These are phyloP conservation scores for Pseudocercospora vitis DNA, from an alignment of 2,329 filamentous ascomycete genomes.

Conservation along the genomic window DNA sequence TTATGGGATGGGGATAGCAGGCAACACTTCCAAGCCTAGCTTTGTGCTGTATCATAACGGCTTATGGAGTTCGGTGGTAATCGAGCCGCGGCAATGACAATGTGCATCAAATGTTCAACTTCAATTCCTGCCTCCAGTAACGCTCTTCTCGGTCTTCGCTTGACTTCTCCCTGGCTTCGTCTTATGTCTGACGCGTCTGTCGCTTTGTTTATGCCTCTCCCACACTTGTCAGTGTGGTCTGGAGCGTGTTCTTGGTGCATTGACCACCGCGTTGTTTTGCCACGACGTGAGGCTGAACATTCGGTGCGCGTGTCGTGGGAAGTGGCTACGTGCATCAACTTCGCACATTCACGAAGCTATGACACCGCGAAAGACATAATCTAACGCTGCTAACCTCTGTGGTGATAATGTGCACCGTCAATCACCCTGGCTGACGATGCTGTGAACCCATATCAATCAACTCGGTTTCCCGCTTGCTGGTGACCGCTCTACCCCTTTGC, in stretches of 20 bases:
- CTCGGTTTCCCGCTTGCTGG: neutral
- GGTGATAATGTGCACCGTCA: too few relatives aligned
- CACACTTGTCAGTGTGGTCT: conserved; percentile 12
- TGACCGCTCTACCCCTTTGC: neutral
- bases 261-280: conserved; percentile 28
- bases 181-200: conserved; percentile 9
- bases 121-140: conserved; percentile 1
- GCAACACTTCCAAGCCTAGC: conserved; percentile 30
- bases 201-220: conserved; percentile 20
- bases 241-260: conserved; percentile 11
- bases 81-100: conserved; percentile 32
- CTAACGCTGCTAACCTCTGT: too few relatives aligned
- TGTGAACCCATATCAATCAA: too few relatives aligned
- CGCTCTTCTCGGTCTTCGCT: too few relatives aligned
- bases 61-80: conserved; percentile 33
- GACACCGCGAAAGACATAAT: too few relatives aligned
- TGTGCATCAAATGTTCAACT: conserved; percentile 23
- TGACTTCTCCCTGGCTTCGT: neutral
- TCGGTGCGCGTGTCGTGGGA: neutral
- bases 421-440: neutral
- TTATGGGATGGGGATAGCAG: conserved; percentile 32
- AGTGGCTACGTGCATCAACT: neutral
- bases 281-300: neutral
- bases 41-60: conserved; percentile 39
- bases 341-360: too few relatives aligned